Percentiles rank a stretch among this genome's conserved stretches.
phyloP scores from a whole-genome alignment of 2,329 filamentous ascomycete species.

The Tolypocladium inflatum region DNA sequence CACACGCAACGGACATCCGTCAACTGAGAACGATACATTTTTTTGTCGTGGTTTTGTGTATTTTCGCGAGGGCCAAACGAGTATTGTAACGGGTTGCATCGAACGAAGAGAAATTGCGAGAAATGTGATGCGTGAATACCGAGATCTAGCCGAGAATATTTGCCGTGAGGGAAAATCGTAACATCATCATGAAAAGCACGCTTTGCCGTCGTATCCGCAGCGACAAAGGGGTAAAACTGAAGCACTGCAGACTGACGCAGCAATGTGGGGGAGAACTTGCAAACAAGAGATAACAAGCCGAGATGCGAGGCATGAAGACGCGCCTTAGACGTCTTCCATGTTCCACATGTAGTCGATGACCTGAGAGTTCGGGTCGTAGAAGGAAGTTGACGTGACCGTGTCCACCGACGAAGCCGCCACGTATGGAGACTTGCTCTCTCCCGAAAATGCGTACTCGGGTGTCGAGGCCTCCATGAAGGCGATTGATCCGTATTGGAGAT shows the following conservation, averaged over 20 bases:
- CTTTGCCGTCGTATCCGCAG: neutral
- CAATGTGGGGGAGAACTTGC: neutral
- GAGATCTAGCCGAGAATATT: neutral
- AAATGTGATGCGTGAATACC: neutral
- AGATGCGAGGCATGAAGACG: neutral
- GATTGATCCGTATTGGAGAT: neutral
- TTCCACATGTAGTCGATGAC: conserved; percentile 1
- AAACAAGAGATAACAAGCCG: neutral
- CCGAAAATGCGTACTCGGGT: neutral
- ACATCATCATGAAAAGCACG: neutral
- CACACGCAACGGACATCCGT: neutral
- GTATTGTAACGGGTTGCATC: too few species aligned
- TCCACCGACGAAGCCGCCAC: neutral
- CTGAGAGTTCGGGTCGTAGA: neutral
- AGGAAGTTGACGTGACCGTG: neutral
- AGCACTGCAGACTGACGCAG: neutral
- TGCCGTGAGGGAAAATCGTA: neutral
- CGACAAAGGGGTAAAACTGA: neutral
- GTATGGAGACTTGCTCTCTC: neutral
- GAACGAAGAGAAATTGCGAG: too few species aligned
- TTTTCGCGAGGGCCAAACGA: neutral
- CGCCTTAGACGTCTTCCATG: neutral
- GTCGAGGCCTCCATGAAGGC: neutral
- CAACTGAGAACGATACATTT: neutral
- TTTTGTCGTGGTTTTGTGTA: neutral